Conservation (phyloP, 139 green algal genomes). For the Trebouxia sp. region DNA sequence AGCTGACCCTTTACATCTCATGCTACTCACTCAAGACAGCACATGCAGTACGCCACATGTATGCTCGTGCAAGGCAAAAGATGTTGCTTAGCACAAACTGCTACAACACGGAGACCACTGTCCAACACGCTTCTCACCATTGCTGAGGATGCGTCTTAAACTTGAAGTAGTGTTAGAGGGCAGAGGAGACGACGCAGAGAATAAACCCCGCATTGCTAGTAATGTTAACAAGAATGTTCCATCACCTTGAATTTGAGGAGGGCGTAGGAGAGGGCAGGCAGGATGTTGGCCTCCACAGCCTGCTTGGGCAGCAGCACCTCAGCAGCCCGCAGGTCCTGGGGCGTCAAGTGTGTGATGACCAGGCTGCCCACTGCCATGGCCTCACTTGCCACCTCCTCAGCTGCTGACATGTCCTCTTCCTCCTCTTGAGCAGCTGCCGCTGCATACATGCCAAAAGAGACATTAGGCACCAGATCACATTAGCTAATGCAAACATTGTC, state of each 20-base stretch:
- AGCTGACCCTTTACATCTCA: too few species aligned
- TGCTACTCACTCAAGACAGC: too few species aligned
- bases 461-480: not conserved
- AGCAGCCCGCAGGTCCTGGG: conserved; percentile 43
- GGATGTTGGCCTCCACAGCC: conserved; percentile 38
- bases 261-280: conserved; percentile 39
- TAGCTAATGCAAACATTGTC: not conserved
- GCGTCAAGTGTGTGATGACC: conserved; percentile 37
- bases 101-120: too few species aligned
- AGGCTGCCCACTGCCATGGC: conserved; percentile 21
- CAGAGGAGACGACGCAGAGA: too few species aligned
- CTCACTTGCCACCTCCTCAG: not conserved
- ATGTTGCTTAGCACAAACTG: too few species aligned
- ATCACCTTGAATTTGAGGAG: conserved; percentile 47
- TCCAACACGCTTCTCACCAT: too few species aligned
- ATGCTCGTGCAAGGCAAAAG: too few species aligned
- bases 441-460: not conserved
- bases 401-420: conserved; percentile 7
- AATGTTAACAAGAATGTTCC: too few species aligned
- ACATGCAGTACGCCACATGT: too few species aligned
- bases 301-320: conserved; percentile 43
- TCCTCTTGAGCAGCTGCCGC: conserved; percentile 16
- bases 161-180: too few species aligned
- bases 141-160: too few species aligned
- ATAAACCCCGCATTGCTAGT: too few species aligned